Base-by-base conservation (phyloP, 495 filamentous ascomycete genomes). In the Hyaloscypha hepaticicola region DNA sequence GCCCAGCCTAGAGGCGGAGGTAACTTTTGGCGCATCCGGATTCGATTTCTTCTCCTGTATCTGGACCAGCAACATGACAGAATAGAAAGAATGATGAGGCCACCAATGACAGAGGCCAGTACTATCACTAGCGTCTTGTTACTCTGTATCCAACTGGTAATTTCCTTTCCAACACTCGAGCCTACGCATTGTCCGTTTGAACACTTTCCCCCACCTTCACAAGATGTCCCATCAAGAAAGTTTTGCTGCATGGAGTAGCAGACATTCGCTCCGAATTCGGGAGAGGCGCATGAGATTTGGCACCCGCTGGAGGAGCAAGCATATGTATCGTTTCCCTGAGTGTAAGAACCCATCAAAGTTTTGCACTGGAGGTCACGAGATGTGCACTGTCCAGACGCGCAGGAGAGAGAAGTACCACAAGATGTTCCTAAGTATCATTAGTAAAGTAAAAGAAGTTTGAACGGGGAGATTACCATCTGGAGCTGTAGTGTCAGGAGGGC, bases 321-420 rank as follows among this genome's bases (percentile, higher is more conserved):
- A 69, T 86, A 90, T 9, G 92, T 96, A 68, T 90, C 85, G 75
- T 92, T 96, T 48, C 66, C 68, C 65, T 83, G 82, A 2, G 87
- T 86, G 58, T 88, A 83, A n/a, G 81, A 84, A 45, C 92, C 95
- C 82, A 98, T 90, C 28, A 96, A 79, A 8, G 87, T 88, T 72
- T 89, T 88, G 79, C 95, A 99, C 75, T 99, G 95, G 69, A 86
- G 82, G 72, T 97, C 87, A 63, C 96, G 88, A 61, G 90, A 95
- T 53, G 95, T 99, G 75, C 95, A 99, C 74, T 97, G 95, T 24
- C 95, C 95, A 55, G 90, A 93, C 60, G 96, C 92, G 73, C 95
- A 99, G 50, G 81, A 77, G n/a, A 97, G 80, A 41, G 76, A 79
- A 61, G 75, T 76, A 21, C 89, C 90, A 70, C 93, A 96, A 26